Percentiles rank a stretch among this genome's conserved stretches.
Evolutionary conservation across 2,329 filamentous ascomycete genomes (phyloP).

Genomic region (Fusarium chlamydosporum): DNA sequence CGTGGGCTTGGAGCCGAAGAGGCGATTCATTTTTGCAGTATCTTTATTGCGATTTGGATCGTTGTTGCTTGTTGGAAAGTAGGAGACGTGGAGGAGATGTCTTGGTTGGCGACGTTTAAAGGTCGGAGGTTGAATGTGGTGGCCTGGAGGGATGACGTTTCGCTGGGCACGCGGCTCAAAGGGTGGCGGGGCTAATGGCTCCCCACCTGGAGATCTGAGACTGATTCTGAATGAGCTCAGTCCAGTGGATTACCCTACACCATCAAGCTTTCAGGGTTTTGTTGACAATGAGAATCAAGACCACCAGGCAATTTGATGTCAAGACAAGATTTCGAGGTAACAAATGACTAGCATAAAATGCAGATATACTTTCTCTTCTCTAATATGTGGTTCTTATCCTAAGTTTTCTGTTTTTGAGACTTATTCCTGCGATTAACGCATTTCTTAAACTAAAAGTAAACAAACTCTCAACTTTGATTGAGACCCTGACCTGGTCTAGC

Average conservation of each 20-base stretch:
- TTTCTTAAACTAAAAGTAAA: slow-evolving; percentile 11
- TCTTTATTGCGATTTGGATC: background rate
- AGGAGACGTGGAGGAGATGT: background rate
- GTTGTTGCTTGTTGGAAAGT: fast-evolving
- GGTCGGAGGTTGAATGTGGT: slow-evolving; percentile 27
- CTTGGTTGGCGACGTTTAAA: slow-evolving; percentile 9
- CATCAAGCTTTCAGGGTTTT: background rate
- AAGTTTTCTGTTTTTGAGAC: fast-evolving
- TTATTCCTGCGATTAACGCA: background rate
- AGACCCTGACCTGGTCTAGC: slow-evolving; percentile 33
- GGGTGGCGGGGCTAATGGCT: slow-evolving; percentile 17
- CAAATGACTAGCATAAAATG: fast-evolving
- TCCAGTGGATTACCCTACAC: slow-evolving; percentile 5
- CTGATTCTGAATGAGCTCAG: background rate
- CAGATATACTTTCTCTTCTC: fast-evolving
- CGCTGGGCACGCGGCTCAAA: slow-evolving; percentile 40
- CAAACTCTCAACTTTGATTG: background rate
- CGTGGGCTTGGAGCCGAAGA: slow-evolving; percentile 90
- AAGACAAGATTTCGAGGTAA: fast-evolving
- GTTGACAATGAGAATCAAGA: background rate
- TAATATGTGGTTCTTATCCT: fast-evolving
- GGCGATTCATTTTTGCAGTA: slow-evolving; percentile 82
- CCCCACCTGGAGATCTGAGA: slow-evolving; percentile 24
- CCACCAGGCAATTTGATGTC: fast-evolving
- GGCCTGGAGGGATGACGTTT: slow-evolving; percentile 50